A percentile compares a stretch with the other conserved stretches of the same genome.
Evolutionary conservation across 148 eudicot species (phyloP).

Genomic region (Silene conica): DNA sequence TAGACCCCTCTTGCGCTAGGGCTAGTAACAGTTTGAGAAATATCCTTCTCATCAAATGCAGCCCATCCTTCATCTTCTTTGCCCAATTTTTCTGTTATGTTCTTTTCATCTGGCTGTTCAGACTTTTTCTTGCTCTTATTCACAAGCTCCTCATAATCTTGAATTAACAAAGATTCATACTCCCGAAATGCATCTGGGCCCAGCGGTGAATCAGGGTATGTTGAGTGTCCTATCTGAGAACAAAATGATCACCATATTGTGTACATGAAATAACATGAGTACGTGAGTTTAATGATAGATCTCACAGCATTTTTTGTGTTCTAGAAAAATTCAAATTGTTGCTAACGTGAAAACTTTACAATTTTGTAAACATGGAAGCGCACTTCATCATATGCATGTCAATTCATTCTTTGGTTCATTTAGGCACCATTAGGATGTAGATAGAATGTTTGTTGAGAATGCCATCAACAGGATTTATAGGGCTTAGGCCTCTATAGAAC

Average conservation of each 20-base stretch:
- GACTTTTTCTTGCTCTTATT: constrained; percentile 36
- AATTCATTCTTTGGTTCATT: neutral
- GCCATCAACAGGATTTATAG: neutral
- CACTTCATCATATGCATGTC: neutral
- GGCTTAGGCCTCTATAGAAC: neutral
- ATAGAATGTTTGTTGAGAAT: neutral
- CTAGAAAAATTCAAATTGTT: neutral
- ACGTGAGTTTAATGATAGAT: constrained; percentile 1
- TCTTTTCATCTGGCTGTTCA: constrained; percentile 19
- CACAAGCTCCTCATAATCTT: constrained; percentile 82
- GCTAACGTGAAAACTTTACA: neutral
- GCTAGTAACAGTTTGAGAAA: constrained; percentile 34
- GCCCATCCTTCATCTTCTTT: constrained; percentile 66
- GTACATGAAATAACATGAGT: neutral
- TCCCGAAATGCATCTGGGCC: constrained; percentile 96
- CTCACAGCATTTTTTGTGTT: constrained; percentile 2
- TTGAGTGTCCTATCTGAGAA: constrained; percentile 80
- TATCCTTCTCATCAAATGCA: constrained; percentile 48
- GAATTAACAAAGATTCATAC: constrained; percentile 82
- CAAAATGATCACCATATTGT: neutral
- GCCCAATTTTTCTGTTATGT: constrained; percentile 28
- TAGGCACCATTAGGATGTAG: neutral
- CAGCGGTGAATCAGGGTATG: constrained; percentile 89
- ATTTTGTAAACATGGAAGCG: neutral
- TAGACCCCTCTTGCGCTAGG: constrained; percentile 31